phyloP scores from a whole-genome alignment of 2,329 filamentous ascomycete genomes.

The Cylindrodendrum hubeiense region DNA sequence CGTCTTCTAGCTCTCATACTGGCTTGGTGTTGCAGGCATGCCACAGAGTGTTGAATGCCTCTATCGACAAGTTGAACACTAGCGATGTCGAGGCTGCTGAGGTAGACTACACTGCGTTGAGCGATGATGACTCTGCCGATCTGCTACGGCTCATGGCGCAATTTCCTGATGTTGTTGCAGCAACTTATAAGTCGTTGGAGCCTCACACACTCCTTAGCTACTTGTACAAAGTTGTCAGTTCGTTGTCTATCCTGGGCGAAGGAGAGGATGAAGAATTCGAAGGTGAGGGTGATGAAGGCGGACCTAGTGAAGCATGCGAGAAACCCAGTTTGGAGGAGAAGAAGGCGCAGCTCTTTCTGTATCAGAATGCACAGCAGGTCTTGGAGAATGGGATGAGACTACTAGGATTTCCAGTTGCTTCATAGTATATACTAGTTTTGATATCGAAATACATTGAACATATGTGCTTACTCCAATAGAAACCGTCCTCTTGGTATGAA shows the following conservation, averaged over 20 bases:
- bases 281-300: neutral
- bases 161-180: constrained; percentile 73
- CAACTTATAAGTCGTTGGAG: constrained; percentile 74
- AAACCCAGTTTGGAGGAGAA: neutral
- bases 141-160: constrained; percentile 70
- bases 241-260: neutral
- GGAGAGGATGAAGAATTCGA: neutral
- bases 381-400: constrained; percentile 27
- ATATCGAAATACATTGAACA: neutral
- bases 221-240: constrained; percentile 48
- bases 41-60: neutral
- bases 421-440: neutral
- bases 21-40: constrained; percentile 9
- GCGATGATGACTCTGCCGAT: constrained; percentile 16
- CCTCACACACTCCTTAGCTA: constrained; percentile 74
- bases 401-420: constrained; percentile 25
- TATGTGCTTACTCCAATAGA: neutral
- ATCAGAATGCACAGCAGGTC: constrained; percentile 23
- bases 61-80: constrained; percentile 1
- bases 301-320: neutral
- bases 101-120: constrained; percentile 7
- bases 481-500: too few species aligned
- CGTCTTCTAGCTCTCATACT: neutral
- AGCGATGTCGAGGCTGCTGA: neutral
- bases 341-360: constrained; percentile 19